phyloP scores from a whole-genome alignment of 495 filamentous ascomycete species.

The Penicillium macrosclerotiorum region DNA sequence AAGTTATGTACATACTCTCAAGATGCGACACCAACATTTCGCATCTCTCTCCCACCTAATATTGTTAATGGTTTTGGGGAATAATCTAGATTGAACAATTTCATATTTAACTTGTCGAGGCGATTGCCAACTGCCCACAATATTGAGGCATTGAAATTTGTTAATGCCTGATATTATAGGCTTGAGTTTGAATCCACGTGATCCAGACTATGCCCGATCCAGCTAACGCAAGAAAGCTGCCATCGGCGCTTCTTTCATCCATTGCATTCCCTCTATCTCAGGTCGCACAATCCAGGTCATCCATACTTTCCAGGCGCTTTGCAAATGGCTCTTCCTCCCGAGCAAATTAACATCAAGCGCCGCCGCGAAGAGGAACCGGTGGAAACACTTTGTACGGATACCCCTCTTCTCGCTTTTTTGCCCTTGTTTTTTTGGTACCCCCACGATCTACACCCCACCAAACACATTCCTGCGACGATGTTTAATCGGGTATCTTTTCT shows the following conservation, averaged over 20 bases:
- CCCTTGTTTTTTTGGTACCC: constrained; percentile 15
- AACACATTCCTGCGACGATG: neutral
- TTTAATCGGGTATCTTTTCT: neutral
- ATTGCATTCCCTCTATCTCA: neutral
- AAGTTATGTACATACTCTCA: no score
- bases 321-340: constrained; percentile 47
- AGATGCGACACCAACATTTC: no score
- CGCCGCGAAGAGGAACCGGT: constrained; percentile 57
- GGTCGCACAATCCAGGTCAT: constrained; percentile 1
- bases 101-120: no score
- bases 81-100: no score
- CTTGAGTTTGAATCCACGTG: neutral
- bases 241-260: neutral
- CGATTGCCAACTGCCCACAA: no score
- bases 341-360: constrained; percentile 55
- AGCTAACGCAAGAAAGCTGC: constrained; percentile 1
- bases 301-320: neutral
- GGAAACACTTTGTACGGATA: constrained; percentile 51
- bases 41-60: no score
- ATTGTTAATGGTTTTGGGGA: no score
- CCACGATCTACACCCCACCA: constrained; percentile 22
- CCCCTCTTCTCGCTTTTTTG: neutral
- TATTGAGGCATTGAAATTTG: no score
- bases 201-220: constrained; percentile 10
- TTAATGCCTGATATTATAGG: no score